Conservation (phyloP, 495 filamentous ascomycete genomes). For the Chaetomium tenue region DNA sequence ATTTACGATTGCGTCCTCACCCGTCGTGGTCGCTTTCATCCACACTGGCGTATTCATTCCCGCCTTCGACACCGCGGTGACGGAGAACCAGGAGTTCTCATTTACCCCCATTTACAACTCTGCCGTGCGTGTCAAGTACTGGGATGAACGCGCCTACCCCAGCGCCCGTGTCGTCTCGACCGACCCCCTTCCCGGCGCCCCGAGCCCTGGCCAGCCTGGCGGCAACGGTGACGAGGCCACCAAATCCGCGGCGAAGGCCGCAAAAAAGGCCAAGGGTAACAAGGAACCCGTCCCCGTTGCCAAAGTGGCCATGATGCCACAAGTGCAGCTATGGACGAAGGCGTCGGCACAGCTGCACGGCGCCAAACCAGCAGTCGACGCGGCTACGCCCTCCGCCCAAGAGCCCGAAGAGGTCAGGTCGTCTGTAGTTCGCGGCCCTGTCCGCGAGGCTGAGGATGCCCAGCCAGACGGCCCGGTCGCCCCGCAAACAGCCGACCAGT, state of each 20-base stretch:
- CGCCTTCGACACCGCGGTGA: conserved; percentile 54
- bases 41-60: conserved; percentile 88
- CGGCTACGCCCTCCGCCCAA: conserved; percentile 19
- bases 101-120: conserved; percentile 73
- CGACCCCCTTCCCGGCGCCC: conserved; percentile 37
- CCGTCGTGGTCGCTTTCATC: conserved; percentile 72
- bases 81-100: conserved; percentile 59
- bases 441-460: conserved; percentile 23
- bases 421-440: not conserved
- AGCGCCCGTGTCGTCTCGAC: conserved; percentile 62
- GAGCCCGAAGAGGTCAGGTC: conserved; percentile 18
- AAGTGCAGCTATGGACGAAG: conserved; percentile 86
- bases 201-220: conserved; percentile 37
- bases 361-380: conserved; percentile 25
- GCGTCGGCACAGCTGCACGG: conserved; percentile 83
- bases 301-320: conserved; percentile 60
- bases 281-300: conserved; percentile 52
- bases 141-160: conserved; percentile 77
- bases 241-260: conserved; percentile 39
- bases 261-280: conserved; percentile 51
- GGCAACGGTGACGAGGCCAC: conserved; percentile 30
- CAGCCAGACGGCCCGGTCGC: conserved; percentile 23
- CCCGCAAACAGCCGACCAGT: conserved; percentile 31
- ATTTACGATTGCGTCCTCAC: conserved; percentile 80
- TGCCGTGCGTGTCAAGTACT: conserved; percentile 71